Evolutionary conservation across 352 stramenopile genomes (phyloP), one percentile per base, ranked within the genome.

Genomic region (Pythium sukuiense): DNA sequence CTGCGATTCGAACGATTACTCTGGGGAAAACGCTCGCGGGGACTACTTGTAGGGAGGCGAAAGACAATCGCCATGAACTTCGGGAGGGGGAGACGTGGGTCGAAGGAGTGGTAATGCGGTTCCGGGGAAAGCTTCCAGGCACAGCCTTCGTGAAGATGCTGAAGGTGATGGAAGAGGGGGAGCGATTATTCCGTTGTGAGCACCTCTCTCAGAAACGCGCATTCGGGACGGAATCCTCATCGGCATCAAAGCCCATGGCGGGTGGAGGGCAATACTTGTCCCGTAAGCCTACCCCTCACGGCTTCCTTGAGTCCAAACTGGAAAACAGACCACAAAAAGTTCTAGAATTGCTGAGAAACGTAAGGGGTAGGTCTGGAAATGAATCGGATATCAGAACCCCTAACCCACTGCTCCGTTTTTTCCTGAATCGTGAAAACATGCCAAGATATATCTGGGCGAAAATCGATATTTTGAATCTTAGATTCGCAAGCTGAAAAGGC

Each of bases 31-130:
- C 39, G 33, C 33, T 52, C 37, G 37, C 37, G 37, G 46, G 33
- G 43, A 59, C 32, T 24, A 24, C 20, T 24, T 24, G 20, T 50
- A 49, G 59, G 49, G 20, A 33, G 59, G 59, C 37, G 59, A 29
- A 53, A 49, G 60, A 55, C 60, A 52, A 59, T 66, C 60, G 49
- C 60, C 60, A 66, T 66, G 60, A 59, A 66, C 35, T 29, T 46
- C 27, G 16, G 60, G 50, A 24, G 60, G 45, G 13, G 16, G 43
- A 50, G 43, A 50, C 18, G 18, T 26, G 2, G 18, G 43, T 50
- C 43, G 43, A 7, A 12, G 6, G 43, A 16, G 43, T 16, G 26
- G 37, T 8, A 8, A 12, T 45, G 12, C 37, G 37, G 37, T 50
- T 50, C 43, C 43, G 43, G 3, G 16, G 43, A 24, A 6, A 29